These are phyloP conservation scores for Lobosporangium transversale DNA, from an alignment of 192 early-diverging fungal species.

Conservation along the genomic window DNA sequence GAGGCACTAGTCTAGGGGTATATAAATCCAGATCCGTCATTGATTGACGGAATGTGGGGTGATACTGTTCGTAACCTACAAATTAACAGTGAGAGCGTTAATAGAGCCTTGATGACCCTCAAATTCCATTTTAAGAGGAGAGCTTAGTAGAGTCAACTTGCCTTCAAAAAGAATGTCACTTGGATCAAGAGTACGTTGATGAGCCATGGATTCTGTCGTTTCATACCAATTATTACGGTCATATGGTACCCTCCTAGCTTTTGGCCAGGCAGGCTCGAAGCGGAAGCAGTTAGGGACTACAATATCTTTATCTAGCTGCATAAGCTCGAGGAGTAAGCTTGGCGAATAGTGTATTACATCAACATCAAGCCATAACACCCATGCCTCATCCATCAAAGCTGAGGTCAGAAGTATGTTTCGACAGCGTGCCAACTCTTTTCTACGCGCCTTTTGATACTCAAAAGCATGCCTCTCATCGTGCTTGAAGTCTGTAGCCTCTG, in stretches of 20 bases:
- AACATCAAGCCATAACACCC: slow-evolving; percentile 81
- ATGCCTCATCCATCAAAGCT: slow-evolving; percentile 67
- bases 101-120: too few species aligned
- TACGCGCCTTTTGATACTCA: slow-evolving; percentile 65
- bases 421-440: slow-evolving; percentile 68
- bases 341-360: slow-evolving; percentile 76
- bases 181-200: slow-evolving; percentile 48
- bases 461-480: slow-evolving; percentile 68
- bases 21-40: slow-evolving; percentile 54
- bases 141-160: too few species aligned
- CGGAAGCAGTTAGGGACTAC: slow-evolving; percentile 71
- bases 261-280: slow-evolving; percentile 51
- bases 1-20: slow-evolving; percentile 53
- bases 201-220: slow-evolving; percentile 61
- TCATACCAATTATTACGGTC: slow-evolving; percentile 80
- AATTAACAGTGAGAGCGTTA: background rate
- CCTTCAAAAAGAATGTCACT: slow-evolving; percentile 62
- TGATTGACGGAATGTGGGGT: slow-evolving; percentile 54
- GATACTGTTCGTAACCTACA: slow-evolving; percentile 54
- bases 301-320: slow-evolving; percentile 71
- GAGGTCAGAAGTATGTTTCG: slow-evolving; percentile 70
- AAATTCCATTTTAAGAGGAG: too few species aligned
- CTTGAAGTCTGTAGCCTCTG: slow-evolving; percentile 59
- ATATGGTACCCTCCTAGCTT: slow-evolving; percentile 64
- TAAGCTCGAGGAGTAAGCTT: slow-evolving; percentile 67